Base-by-base conservation (phyloP, 345 rosid species). In the Boechera divaricarpa region DNA sequence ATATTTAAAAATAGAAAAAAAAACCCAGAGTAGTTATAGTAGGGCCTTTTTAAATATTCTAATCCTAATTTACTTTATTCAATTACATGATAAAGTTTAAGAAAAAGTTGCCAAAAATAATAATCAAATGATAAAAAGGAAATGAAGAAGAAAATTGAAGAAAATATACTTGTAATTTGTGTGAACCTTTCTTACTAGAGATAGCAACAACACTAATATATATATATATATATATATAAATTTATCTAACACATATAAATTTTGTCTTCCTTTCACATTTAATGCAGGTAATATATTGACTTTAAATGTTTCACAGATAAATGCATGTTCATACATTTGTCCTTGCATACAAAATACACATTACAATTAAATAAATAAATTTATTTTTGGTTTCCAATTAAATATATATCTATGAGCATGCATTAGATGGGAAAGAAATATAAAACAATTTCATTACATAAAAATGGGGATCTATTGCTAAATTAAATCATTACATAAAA, bases 291-390 rank as follows among this genome's bases (percentile, higher is more conserved):
- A 49, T 26, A 72, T 29, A 70, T 36, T 36, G 44, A 36, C 18
- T 72, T 26, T n/a, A 44, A 65, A 48, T 26, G 76, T 48, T 72
- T 29, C 45, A 12, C 31, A 73, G 24, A 52, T 67, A 44, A 10
- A 51, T 75, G 79, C 68, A 76, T 68, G 74, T 68, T 60, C 55
- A 68, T 52, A 76, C 63, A 68, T 12, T 67, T 68, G 61, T 61
- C 48, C 16, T 76, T 31, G 11, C 29, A 67, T 33, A 66, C 13
- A 56, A 65, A 33, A 10, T 57, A 56, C 13, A 74, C 18, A 41
- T 45, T 44, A 33, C 18, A 45, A 31, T 28, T 48, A 49, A 63
- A 66, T n/a, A 48, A 8, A 48, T 26, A 6, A 7, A 2, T 26
- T 42, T 36, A 36, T 5, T 38, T 67, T 58, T 75, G 10, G 31